Base-by-base conservation (phyloP, 306 rosid species). In the Mimosa bimucronata region DNA sequence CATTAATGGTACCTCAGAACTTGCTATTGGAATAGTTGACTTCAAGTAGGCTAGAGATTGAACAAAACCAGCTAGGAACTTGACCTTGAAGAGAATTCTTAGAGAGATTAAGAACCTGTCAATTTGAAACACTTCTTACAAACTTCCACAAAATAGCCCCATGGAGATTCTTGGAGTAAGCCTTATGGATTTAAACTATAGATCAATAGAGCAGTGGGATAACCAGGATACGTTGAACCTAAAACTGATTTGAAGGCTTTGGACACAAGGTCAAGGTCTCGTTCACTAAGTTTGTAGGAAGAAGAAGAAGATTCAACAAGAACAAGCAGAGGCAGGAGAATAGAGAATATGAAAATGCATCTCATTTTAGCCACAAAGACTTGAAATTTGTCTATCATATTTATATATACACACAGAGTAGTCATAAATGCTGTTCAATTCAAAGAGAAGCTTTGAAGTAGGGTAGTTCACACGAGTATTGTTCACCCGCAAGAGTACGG, bases 171-270 rank as follows among this genome's bases (percentile, higher is more conserved):
- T 75, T 89, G 45, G 86, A 0, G 89, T 85, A 38, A 94, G 91
- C 2, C 41, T 77, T 8, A 94, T 85, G 52, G 80, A 55, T 23
- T 9, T 77, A 60, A 94, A 77, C 19, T 85, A 19, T 80, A 19
- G 30, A 74, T n/a, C 8, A 26, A 74, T 6, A 23, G 90, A 73
- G 62, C 97, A 94, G 82, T 80, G 83, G 67, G 88, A 89, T 2
- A 92, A 87, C 5, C 83, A 83, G 7, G 92, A 86, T 21, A 72
- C 16, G 75, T 89, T 82, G 89, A 94, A 92, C 89, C 85, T 14
- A 85, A 80, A 77, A 94, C 92, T 14, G 87, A 89, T 86, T 83
- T 48, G 94, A 94, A 94, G 65, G 97, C 98, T 69, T 82, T 85
- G 64, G 73, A 81, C 5, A 91, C 58, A 26, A 85, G 83, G 6